These are phyloP conservation scores for Psophocarpus tetragonolobus DNA, from an alignment of 306 rosid genomes.

Conservation along the genomic window DNA sequence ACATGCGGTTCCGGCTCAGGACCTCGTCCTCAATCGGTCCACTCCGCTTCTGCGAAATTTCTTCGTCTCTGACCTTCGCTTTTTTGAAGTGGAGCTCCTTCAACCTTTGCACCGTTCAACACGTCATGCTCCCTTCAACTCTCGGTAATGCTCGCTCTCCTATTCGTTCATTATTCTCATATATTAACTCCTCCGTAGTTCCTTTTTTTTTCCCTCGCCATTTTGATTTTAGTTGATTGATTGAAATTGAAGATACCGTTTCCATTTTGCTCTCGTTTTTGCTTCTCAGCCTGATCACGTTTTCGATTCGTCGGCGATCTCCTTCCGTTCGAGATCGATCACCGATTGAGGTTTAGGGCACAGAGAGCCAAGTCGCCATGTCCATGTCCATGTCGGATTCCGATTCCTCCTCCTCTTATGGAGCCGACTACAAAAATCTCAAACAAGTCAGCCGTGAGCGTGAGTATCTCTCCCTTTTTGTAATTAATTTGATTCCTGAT, in stretches of 20 bases:
- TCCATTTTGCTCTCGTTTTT: background rate
- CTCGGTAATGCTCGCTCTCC: background rate
- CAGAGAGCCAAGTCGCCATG: background rate
- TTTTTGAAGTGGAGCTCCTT: background rate
- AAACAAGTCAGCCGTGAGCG: conserved; percentile 49
- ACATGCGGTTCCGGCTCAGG: conserved; percentile 38
- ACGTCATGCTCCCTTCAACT: conserved; percentile 36
- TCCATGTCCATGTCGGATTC: conserved; percentile 44
- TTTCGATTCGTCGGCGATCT: conserved; percentile 34
- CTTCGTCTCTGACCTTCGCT: conserved; percentile 11
- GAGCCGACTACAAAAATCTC: conserved; percentile 37
- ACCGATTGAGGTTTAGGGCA: conserved; percentile 22
- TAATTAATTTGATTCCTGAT: background rate
- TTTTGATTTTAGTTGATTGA: background rate
- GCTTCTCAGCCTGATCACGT: conserved; percentile 15
- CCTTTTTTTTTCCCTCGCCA: background rate
- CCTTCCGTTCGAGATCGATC: conserved; percentile 23
- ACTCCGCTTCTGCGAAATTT: conserved; percentile 47
- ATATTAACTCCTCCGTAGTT: background rate
- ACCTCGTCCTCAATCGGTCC: conserved; percentile 44
- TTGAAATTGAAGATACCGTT: conserved; percentile 11
- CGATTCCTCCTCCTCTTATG: conserved; percentile 46
- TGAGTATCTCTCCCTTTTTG: conserved; percentile 5
- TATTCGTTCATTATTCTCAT: background rate
- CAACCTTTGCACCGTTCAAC: conserved; percentile 36